Percentiles rank a stretch among this genome's conserved stretches.
phyloP scores from a whole-genome alignment of 2,329 filamentous ascomycete species.

The Dactylellina parvicollis region DNA sequence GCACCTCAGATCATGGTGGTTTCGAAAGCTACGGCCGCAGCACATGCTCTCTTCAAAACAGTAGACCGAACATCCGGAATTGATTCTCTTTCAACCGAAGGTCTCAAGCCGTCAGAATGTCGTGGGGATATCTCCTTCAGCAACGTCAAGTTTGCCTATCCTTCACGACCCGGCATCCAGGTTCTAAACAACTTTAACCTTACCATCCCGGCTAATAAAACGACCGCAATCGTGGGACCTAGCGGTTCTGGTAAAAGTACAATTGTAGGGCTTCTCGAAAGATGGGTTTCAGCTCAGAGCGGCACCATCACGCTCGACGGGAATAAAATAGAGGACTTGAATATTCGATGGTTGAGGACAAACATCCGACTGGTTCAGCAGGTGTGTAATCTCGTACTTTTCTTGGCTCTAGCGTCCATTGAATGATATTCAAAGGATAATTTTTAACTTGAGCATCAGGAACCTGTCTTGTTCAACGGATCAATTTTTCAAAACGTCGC shows the following conservation, averaged over 20 bases:
- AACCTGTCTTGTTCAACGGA: conserved; percentile 75
- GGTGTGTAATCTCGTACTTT: not conserved
- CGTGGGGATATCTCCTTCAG: conserved; percentile 36
- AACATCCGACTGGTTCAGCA: conserved; percentile 37
- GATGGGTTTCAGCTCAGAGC: conserved; percentile 71
- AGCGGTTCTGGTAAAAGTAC: conserved; percentile 80
- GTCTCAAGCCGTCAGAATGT: conserved; percentile 59
- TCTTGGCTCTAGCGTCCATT: not conserved
- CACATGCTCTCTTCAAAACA: conserved; percentile 64
- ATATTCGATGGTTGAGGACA: conserved; percentile 22
- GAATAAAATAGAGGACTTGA: conserved; percentile 60
- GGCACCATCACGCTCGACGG: conserved; percentile 68
- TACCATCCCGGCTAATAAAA: conserved; percentile 71
- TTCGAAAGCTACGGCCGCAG: conserved; percentile 64
- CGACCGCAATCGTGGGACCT: conserved; percentile 79
- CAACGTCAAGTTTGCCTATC: conserved; percentile 23
- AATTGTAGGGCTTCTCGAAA: conserved; percentile 74
- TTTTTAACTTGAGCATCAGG: conserved; percentile 63
- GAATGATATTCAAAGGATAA: not conserved
- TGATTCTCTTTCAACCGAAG: conserved; percentile 63
- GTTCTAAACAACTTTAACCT: conserved; percentile 71
- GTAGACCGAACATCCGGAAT: conserved; percentile 64
- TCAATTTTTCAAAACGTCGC: conserved; percentile 72
- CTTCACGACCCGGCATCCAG: conserved; percentile 64
- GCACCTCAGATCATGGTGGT: conserved; percentile 70